A percentile compares a stretch with the other conserved stretches of the same genome.
These are phyloP conservation scores for Leccinum longicurvipes DNA, from an alignment of 768 basidiomycete genomes.

Conservation along the genomic window DNA sequence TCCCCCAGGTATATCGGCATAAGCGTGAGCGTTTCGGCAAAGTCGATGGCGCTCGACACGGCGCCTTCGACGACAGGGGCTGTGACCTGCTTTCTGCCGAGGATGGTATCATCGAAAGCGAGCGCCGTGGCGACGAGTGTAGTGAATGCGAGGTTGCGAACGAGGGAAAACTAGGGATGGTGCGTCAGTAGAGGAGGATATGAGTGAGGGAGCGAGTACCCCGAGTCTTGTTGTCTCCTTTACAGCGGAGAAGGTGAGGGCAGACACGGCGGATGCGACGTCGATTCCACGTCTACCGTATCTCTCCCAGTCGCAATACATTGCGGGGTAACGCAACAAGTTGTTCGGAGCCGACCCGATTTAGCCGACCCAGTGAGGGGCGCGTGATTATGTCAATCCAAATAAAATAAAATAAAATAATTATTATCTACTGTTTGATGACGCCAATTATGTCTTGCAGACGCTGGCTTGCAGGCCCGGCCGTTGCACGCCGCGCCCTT, in stretches of 20 bases:
- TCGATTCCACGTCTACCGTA: slow-evolving; percentile 59
- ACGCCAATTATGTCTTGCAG: neutral
- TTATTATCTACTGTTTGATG: neutral
- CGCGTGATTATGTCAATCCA: slow-evolving; percentile 19
- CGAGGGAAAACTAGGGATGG: slow-evolving; percentile 57
- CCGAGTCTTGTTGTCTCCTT: slow-evolving; percentile 68
- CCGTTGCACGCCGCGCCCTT: too few relatives aligned
- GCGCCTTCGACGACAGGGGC: slow-evolving; percentile 56
- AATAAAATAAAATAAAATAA: neutral
- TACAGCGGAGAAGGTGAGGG: slow-evolving; percentile 64
- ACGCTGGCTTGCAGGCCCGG: too few relatives aligned
- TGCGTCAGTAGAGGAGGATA: slow-evolving; percentile 9
- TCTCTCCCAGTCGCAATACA: slow-evolving; percentile 39
- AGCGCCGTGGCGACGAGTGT: slow-evolving; percentile 57
- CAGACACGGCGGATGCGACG: slow-evolving; percentile 58
- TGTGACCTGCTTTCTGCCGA: slow-evolving; percentile 58
- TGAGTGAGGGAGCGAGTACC: slow-evolving; percentile 34
- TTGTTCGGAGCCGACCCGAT: neutral
- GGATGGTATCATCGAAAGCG: slow-evolving; percentile 62
- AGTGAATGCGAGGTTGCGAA: slow-evolving; percentile 56
- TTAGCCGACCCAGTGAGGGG: neutral
- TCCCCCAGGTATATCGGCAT: slow-evolving; percentile 74
- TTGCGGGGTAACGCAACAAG: slow-evolving; percentile 3
- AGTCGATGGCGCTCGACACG: slow-evolving; percentile 56
- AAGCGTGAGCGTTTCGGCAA: slow-evolving; percentile 70